Evolutionary conservation across 192 early-diverging fungal species (phyloP).

Genomic region (Entomortierella beljakovae): DNA sequence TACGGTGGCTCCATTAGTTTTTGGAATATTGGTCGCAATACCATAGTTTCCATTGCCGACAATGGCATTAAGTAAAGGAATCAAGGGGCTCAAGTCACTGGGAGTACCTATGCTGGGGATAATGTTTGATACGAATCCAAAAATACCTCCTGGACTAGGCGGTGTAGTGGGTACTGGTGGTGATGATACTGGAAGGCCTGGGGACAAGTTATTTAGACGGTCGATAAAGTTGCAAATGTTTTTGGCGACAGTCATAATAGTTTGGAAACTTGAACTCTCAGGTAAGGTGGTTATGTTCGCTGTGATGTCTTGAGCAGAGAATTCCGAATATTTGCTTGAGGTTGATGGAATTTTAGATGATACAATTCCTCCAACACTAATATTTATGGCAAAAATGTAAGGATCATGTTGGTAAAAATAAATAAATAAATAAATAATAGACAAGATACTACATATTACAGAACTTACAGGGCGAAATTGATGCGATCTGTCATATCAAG

Average conservation of each 20-base stretch:
- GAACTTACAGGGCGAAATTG: constrained; percentile 24
- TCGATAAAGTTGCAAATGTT: neutral
- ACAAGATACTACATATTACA: neutral
- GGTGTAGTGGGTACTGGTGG: neutral
- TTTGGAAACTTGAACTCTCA: neutral
- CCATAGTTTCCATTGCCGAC: too few relatives aligned
- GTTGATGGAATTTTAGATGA: too few relatives aligned
- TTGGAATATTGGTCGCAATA: too few relatives aligned
- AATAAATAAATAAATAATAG: neutral
- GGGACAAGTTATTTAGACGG: neutral
- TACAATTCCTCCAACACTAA: too few relatives aligned
- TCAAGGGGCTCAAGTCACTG: neutral
- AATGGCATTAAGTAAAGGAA: neutral
- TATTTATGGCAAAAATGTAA: neutral
- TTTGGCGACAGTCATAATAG: neutral
- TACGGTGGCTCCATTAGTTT: too few relatives aligned
- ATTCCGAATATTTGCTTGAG: too few relatives aligned
- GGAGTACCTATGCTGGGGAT: neutral
- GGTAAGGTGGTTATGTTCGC: too few relatives aligned
- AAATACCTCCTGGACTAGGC: neutral
- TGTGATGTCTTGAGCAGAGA: too few relatives aligned
- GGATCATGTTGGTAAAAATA: neutral
- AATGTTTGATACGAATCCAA: neutral
- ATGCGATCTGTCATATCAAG: constrained; percentile 18
- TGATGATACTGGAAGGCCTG: neutral